These are phyloP conservation scores for Phytophthora constricta DNA, from an alignment of 352 stramenopile species.

Conservation along the genomic window DNA sequence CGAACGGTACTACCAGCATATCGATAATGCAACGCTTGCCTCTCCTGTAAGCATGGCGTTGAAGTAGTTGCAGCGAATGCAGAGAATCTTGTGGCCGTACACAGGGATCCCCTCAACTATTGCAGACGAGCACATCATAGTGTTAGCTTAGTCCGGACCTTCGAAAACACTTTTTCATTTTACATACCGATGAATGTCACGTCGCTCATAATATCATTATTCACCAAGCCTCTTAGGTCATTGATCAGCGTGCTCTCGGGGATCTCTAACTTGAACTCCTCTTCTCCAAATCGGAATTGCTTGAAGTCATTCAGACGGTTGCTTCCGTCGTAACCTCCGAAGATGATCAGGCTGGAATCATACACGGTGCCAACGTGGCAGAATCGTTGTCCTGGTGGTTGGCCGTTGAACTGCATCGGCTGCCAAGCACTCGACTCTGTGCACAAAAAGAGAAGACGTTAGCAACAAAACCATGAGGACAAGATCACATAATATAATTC, in stretches of 20 bases:
- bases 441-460: neutral
- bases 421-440: conserved; percentile 77
- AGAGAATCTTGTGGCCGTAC: conserved; percentile 92
- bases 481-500: neutral
- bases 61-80: conserved; percentile 95
- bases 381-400: conserved; percentile 93
- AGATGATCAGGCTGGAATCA: conserved; percentile 94
- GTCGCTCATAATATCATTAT: conserved; percentile 89
- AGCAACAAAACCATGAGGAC: neutral
- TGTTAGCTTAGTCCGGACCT: neutral
- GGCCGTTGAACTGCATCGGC: conserved; percentile 77
- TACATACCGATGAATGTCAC: conserved; percentile 84
- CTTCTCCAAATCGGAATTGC: conserved; percentile 87
- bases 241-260: conserved; percentile 82
- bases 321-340: conserved; percentile 96
- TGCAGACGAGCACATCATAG: neutral
- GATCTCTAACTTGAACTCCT: conserved; percentile 85
- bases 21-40: conserved; percentile 29
- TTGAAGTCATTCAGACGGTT: conserved; percentile 96
- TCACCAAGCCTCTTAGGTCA: conserved; percentile 78
- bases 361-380: conserved; percentile 96
- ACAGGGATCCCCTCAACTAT: conserved; percentile 88
- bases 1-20: neutral
- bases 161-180: neutral
- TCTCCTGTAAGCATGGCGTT: conserved; percentile 89